Evolutionary conservation across 257 asterid genomes (phyloP).

Genomic region (Catharanthus roseus): DNA sequence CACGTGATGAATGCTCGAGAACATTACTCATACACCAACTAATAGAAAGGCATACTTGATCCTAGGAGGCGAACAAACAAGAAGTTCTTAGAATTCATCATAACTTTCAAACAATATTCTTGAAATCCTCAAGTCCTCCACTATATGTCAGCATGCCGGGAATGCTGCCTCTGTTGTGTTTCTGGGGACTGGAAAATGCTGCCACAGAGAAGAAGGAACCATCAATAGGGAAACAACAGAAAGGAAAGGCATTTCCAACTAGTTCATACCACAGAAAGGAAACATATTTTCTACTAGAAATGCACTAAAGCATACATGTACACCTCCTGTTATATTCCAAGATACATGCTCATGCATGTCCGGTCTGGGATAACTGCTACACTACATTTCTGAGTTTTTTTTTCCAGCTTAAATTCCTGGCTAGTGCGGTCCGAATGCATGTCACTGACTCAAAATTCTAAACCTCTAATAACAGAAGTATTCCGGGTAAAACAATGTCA

Average conservation of each 20-base stretch:
- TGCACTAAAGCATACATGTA: background rate
- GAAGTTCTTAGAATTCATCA: too few relatives aligned
- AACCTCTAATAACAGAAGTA: background rate
- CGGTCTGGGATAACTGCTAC: background rate
- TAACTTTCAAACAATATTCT: too few relatives aligned
- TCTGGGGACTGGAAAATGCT: background rate
- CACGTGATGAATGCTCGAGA: background rate
- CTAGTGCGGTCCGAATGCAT: background rate
- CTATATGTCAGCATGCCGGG: constrained; percentile 14
- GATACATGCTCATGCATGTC: background rate
- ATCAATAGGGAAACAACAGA: background rate
- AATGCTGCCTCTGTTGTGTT: background rate
- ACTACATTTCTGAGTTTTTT: too few relatives aligned
- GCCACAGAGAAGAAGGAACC: constrained; percentile 3
- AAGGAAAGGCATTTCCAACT: constrained; percentile 1
- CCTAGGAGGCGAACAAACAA: too few relatives aligned
- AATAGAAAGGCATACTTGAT: background rate
- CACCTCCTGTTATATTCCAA: background rate
- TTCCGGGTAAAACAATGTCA: too few relatives aligned
- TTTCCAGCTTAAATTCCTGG: background rate
- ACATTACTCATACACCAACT: background rate
- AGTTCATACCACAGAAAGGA: background rate
- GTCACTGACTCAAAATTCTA: background rate
- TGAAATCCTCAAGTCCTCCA: constrained; percentile 18
- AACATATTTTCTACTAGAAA: background rate